Base-by-base conservation (phyloP, 768 basidiomycete species). In the Crucibulum laeve region DNA sequence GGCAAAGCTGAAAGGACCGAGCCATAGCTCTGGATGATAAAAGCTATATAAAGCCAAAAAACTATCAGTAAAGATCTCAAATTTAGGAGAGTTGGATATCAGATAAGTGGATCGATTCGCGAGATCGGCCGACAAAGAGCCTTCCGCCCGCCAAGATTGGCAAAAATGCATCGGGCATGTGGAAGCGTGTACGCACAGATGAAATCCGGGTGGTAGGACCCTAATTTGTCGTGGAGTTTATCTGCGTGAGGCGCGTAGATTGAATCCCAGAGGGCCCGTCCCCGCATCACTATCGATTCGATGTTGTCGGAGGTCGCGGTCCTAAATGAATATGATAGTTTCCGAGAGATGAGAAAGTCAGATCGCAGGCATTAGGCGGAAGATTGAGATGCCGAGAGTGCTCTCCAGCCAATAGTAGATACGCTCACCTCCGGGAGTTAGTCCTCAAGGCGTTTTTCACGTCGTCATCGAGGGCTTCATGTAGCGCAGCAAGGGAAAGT, bases 171-270 rank as follows among this genome's bases (percentile, higher is more conserved):
- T 56, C 59, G 58, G 55, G 57, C 43, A 59, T 47, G 49, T 45
- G 53, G 53, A 47, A 63, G 62, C 59, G 58, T 61, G 60, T 56
- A 80, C 88, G 70, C 65, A 91, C 89, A 73, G 63, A 92, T 91
- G 70, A 95, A 89, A 73, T 95, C 92, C 48, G 92, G 92, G 65
- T 95, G 92, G 70, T 91, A 89, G 44, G 79, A 76, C 59, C 76
- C 83, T 50, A 95, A 75, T 70, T 92, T 95, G 69, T 81, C 70
- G 66, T 90, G 79, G 59, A 95, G 80, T 69, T 94, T 95, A 70
- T 80, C 81, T 58, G 82, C 84, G 70, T 91, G 87, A 60, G 91
- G 91, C 62, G 80, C 70, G 64, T 95, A 95, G 65, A 95, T 91
- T 42, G 82, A 79, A 62, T 84, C 73, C 90, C 92, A 95, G 50